phyloP scores from a whole-genome alignment of 2,329 filamentous ascomycete species.

The Claviceps sp. region DNA sequence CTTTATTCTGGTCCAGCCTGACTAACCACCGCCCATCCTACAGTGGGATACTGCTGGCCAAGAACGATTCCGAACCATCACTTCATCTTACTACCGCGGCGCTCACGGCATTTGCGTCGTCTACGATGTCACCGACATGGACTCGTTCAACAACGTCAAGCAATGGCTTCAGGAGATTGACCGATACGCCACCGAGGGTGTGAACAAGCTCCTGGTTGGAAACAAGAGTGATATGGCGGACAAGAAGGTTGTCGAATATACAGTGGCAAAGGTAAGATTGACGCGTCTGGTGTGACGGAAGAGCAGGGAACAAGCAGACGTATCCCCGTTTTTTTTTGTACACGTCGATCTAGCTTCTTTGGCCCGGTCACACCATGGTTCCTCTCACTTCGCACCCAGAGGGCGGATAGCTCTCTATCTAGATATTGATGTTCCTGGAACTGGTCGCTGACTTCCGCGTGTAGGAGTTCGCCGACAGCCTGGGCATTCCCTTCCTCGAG shows the following conservation, averaged over 20 bases:
- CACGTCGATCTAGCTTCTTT: background rate
- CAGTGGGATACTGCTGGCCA: slow-evolving; percentile 99
- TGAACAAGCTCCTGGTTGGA: slow-evolving; percentile 97
- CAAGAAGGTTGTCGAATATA: slow-evolving; percentile 99
- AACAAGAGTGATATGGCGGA: slow-evolving; percentile 99
- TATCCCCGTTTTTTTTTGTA: too few relatives aligned
- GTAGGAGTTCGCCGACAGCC: slow-evolving; percentile 96
- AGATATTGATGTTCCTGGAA: background rate
- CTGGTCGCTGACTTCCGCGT: slow-evolving; percentile 10
- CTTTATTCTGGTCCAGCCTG: background rate
- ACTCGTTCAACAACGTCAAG: slow-evolving; percentile 99
- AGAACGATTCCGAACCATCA: slow-evolving; percentile 99
- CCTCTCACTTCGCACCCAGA: too few relatives aligned
- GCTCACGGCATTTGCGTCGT: slow-evolving; percentile 99
- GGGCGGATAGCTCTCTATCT: background rate
- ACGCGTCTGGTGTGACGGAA: slow-evolving; percentile 1
- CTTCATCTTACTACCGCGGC: slow-evolving; percentile 97
- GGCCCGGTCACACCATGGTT: background rate
- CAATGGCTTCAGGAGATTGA: slow-evolving; percentile 99
- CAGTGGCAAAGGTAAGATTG: slow-evolving; percentile 78
- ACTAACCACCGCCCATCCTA: slow-evolving; percentile 4
- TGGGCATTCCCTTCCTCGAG: slow-evolving; percentile 98
- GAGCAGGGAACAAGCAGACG: background rate
- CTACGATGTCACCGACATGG: slow-evolving; percentile 99
- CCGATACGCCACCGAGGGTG: slow-evolving; percentile 95